Evolutionary conservation across 2,329 filamentous ascomycete species (phyloP), one percentile per base, ranked within the genome.

Genomic region (Didymosphaeria variabile): DNA sequence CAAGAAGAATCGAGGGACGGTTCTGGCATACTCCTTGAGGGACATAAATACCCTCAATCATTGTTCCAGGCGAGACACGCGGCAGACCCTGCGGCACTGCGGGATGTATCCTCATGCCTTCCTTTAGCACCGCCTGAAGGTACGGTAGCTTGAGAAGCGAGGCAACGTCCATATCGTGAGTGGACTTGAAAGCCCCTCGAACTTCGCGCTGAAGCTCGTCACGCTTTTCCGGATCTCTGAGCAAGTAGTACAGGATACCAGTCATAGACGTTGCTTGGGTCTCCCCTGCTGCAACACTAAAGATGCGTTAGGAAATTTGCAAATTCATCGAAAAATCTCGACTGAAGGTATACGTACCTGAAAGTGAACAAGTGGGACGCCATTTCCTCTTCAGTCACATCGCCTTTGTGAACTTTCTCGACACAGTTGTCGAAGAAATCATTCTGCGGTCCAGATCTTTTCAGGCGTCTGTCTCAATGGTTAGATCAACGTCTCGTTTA

Each of bases 251-350:
- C 0, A 69, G 73, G 8, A 71, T 65, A 6, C 76, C 77, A 7
- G 63, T 66, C 6, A 80, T 63, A 3, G 73, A 56, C 0, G 77
- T 79, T 1, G 77, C 77, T 1, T 74, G 77, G 0, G 77, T 79
- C 60, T 80, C 78, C 1, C 73, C 77, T 5, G 77, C 78, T 1
- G 69, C 78, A 32, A 75, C 57, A 63, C 51, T 53, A 31, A 12
- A 19, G 17, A 15, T 10, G 12, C 21, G 12, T 53, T 12, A 53
- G 34, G 2, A 9, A n/a, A n/a, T 10, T 21, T 31, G 15, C 26
- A 23, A 10, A 6, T 38, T 38, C 8, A 23, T 31, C 29, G n/a
- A 19, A 23, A 8, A 15, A 34, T 38, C 9, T 36, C 10, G 31
- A 15, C 4, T 4, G n/a, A 34, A 12, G 21, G 19, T 45, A 19